Conservation (phyloP, 495 filamentous ascomycete species). For the Haplographium delicatum region DNA sequence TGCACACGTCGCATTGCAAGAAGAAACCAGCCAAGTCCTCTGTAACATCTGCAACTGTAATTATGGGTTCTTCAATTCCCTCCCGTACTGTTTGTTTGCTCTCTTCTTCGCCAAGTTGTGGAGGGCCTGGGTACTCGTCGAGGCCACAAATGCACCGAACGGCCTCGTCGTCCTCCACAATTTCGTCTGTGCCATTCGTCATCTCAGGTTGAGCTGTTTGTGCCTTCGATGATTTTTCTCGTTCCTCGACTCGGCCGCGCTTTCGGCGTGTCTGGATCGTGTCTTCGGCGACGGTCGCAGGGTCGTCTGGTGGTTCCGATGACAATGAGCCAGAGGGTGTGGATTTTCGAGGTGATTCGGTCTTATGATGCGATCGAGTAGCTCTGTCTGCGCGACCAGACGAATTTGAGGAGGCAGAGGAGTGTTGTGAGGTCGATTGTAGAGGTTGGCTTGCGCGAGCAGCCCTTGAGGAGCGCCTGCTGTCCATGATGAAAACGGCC, state of each 20-base stretch:
- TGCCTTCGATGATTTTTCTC: slow-evolving; percentile 46
- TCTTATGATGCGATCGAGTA: slow-evolving; percentile 66
- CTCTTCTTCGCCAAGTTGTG: slow-evolving; percentile 57
- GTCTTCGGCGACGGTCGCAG: slow-evolving; percentile 46
- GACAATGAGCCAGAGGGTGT: slow-evolving; percentile 64
- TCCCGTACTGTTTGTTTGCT: slow-evolving; percentile 45
- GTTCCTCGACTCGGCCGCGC: slow-evolving; percentile 59
- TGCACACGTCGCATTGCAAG: slow-evolving; percentile 95
- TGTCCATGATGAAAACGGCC: slow-evolving; percentile 17
- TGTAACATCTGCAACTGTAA: slow-evolving; percentile 62
- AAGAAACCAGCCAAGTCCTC: slow-evolving; percentile 93
- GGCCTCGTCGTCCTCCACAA: slow-evolving; percentile 83
- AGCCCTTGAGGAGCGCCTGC: slow-evolving; percentile 88
- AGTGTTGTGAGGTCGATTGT: slow-evolving; percentile 61
- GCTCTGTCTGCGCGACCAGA: slow-evolving; percentile 61
- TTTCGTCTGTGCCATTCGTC: slow-evolving; percentile 53
- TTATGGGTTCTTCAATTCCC: slow-evolving; percentile 43
- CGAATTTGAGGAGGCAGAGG: slow-evolving; percentile 67
- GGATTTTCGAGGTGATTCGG: slow-evolving; percentile 66
- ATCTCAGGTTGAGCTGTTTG: slow-evolving; percentile 45
- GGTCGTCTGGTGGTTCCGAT: slow-evolving; percentile 76
- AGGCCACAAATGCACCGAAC: slow-evolving; percentile 93
- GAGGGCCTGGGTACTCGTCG: slow-evolving; percentile 91
- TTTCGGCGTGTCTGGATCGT: slow-evolving; percentile 67
- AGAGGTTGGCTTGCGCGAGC: slow-evolving; percentile 68